These are phyloP conservation scores for Fusarium aywerte DNA, from an alignment of 2,329 filamentous ascomycete species.

Conservation along the genomic window DNA sequence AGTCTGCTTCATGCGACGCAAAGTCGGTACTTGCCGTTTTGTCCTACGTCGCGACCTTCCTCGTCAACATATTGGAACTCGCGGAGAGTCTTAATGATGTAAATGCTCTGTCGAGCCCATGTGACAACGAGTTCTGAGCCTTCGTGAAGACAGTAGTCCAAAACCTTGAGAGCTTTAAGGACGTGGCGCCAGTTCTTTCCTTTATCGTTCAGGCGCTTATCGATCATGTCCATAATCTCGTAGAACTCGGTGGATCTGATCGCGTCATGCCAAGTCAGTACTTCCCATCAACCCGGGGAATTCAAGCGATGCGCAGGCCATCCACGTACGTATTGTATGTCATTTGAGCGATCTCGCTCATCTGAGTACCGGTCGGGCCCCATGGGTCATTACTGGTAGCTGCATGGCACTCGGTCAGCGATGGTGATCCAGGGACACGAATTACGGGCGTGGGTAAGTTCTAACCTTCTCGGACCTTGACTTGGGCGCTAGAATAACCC, in stretches of 20 bases:
- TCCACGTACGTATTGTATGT: slow-evolving; percentile 91
- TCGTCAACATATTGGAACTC: slow-evolving; percentile 98
- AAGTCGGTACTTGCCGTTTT: slow-evolving; percentile 77
- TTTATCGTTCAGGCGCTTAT: slow-evolving; percentile 98
- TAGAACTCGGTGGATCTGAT: slow-evolving; percentile 93
- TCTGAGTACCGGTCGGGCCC: slow-evolving; percentile 97
- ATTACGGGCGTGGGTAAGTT: not conserved
- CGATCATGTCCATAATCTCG: slow-evolving; percentile 99
- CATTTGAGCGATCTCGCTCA: slow-evolving; percentile 98
- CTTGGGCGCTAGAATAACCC: slow-evolving; percentile 94
- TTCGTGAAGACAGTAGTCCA: slow-evolving; percentile 98
- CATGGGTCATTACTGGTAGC: slow-evolving; percentile 99
- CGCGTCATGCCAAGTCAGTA: slow-evolving; percentile 34
- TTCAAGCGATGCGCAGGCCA: not conserved
- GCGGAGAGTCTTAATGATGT: slow-evolving; percentile 97
- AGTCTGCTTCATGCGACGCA: slow-evolving; percentile 13
- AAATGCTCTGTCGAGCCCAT: slow-evolving; percentile 97
- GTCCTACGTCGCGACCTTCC: slow-evolving; percentile 92
- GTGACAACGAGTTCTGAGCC: slow-evolving; percentile 96
- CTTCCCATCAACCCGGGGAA: not conserved
- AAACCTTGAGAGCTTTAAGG: slow-evolving; percentile 94
- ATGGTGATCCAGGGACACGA: not conserved
- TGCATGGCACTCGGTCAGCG: slow-evolving; percentile 55
- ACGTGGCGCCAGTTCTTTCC: slow-evolving; percentile 99
- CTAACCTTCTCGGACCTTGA: slow-evolving; percentile 97